Base-by-base conservation (phyloP, 202 grass and related monocot species). In the Digitaria exilis region DNA sequence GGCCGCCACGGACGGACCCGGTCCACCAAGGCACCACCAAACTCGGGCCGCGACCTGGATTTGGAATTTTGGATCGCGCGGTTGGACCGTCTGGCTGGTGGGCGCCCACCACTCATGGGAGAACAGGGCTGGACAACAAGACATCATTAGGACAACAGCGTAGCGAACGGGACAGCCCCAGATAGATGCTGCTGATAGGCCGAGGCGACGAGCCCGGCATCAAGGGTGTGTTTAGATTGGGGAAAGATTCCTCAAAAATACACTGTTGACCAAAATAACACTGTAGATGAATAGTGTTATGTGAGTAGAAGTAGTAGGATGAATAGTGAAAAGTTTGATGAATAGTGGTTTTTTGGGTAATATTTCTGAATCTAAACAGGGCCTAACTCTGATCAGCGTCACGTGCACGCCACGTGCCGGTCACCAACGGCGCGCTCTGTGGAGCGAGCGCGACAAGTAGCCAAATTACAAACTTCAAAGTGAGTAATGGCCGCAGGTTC, bases 351-450 rank as follows among this genome's bases (percentile, higher is more conserved):
- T n/a, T n/a, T n/a, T n/a, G n/a, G n/a, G n/a, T n/a, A n/a, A n/a
- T n/a, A n/a, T n/a, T n/a, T n/a, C n/a, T n/a, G n/a, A n/a, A n/a
- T n/a, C n/a, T n/a, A n/a, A n/a, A n/a, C n/a, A n/a, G n/a, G n/a
- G n/a, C n/a, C n/a, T 84, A 64, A 81, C 76, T 69, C 69, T 76
- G 68, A 87, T 74, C 68, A n/a, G 75, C 61, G 32, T 76, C 84
- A 76, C 88, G 84, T 90, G 84, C 34, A 2, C 61, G 75, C 84
- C 88, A 87, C 84, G 84, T 90, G 88, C 78, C 56, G 48, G 56
- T 56, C 46, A 65, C 75, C 56, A 22, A 7, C 35, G n/a, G 77
- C 78, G 44, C 78, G 65, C 73, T 55, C 41, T 78, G 84, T 75
- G 74, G 28, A 35, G 75, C 75, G 57, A 46, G 26, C 67, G 43